A percentile compares a stretch with the other conserved stretches of the same genome.
Conservation (phyloP, 2,329 filamentous ascomycete species). For the Penicillium freii region DNA sequence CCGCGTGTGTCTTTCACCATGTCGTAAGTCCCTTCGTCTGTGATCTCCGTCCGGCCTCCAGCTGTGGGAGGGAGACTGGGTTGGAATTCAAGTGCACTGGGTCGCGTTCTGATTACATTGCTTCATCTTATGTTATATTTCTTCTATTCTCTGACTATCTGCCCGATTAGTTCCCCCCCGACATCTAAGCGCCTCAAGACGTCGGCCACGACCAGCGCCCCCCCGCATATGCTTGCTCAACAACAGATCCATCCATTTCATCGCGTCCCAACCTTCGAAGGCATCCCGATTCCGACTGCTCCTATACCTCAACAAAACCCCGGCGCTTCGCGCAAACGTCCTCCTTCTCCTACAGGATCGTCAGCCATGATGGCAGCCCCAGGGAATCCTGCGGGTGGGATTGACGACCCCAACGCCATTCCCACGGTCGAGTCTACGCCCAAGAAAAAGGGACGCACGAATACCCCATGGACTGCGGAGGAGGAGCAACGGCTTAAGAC, state of each 20-base stretch:
- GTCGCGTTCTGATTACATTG: slow-evolving; percentile 12
- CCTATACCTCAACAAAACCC: slow-evolving; percentile 33
- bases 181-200: slow-evolving; percentile 45
- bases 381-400: slow-evolving; percentile 29
- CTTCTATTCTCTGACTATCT: slow-evolving; percentile 10
- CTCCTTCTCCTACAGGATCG: slow-evolving; percentile 40
- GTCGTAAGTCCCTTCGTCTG: slow-evolving; percentile 40
- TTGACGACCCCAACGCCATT: slow-evolving; percentile 29
- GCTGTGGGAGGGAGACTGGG: slow-evolving; percentile 24
- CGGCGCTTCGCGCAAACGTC: slow-evolving; percentile 43
- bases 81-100: slow-evolving; percentile 12
- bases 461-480: slow-evolving; percentile 94
- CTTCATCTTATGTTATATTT: slow-evolving; percentile 1
- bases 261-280: slow-evolving; percentile 37
- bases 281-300: slow-evolving; percentile 41
- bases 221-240: slow-evolving; percentile 39
- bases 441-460: slow-evolving; percentile 91
- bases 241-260: slow-evolving; percentile 40
- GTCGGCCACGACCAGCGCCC: slow-evolving; percentile 35
- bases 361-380: slow-evolving; percentile 40
- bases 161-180: slow-evolving; percentile 38
- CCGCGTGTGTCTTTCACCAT: slow-evolving; percentile 37
- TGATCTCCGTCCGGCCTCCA: slow-evolving; percentile 24
- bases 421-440: slow-evolving; percentile 33
- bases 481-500: slow-evolving; percentile 90